phyloP scores from a whole-genome alignment of 208 protist genomes.

The Phytomonas sp. region DNA sequence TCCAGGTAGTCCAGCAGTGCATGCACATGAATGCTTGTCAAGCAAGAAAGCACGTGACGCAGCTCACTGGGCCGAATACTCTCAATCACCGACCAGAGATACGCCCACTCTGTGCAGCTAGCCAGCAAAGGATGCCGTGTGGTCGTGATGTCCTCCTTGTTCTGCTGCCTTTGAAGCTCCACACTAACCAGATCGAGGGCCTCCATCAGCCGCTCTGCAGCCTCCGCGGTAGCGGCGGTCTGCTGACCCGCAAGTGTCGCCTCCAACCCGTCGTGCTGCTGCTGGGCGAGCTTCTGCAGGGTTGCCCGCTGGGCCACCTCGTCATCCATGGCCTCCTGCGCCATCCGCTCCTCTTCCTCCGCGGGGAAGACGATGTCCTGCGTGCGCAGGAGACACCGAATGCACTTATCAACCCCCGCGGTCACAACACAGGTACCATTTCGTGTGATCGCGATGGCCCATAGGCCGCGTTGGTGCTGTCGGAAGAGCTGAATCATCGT shows the following conservation, averaged over 20 bases:
- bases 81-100: constrained; percentile 75
- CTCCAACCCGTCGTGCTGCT: constrained; percentile 19
- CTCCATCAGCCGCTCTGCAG: constrained; percentile 81
- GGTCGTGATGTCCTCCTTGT: constrained; percentile 35
- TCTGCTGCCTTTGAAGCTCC: constrained; percentile 62
- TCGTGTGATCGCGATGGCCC: constrained; percentile 42
- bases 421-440: constrained; percentile 80
- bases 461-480: constrained; percentile 75
- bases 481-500: constrained; percentile 82
- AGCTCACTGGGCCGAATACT: constrained; percentile 75
- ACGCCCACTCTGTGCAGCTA: constrained; percentile 69
- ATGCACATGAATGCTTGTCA: constrained; percentile 81
- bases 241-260: constrained; percentile 63
- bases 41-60: constrained; percentile 63
- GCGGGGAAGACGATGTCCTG: constrained; percentile 85
- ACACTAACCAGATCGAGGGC: constrained; percentile 78
- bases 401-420: constrained; percentile 64
- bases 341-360: constrained; percentile 82
- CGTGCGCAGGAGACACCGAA: constrained; percentile 79
- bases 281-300: constrained; percentile 38
- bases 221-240: constrained; percentile 56
- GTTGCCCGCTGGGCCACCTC: constrained; percentile 56
- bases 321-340: constrained; percentile 85
- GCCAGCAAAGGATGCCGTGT: constrained; percentile 55
- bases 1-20: constrained; percentile 63